Evolutionary conservation across 768 basidiomycete genomes (phyloP), one percentile per base, ranked within the genome.

Genomic region (Psilocybe cubensis): DNA sequence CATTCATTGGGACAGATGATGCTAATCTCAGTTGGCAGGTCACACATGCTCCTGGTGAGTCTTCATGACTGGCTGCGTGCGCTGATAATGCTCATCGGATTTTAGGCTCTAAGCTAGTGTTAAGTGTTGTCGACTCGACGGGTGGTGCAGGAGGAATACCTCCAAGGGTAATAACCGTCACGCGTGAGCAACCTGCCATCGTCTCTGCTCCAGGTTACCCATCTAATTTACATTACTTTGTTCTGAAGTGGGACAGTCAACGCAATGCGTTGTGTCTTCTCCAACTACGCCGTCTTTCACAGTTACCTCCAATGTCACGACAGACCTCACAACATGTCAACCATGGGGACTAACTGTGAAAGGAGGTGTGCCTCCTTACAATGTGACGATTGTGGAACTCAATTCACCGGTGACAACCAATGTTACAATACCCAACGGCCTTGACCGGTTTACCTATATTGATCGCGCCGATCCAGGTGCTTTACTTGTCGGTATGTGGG

Each of bases 291-390:
- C 68, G 3, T 50, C 69, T 17, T 75, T 78, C 51, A 74, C 67
- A 0, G 67, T 80, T 18, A 57, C 67, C 4, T 56, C 78, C 7
- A 80, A 80, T 62, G 68, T 76, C 45, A 78, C 80, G 0, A 63
- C 60, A 8, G 63, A 60, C 8, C 53, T 82, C 2, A 56, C 68
- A 38, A 79, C 80, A 11, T 84, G 81, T 61, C 63, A 79, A 31
- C 76, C 77, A 2, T 82, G 81, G 81, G 76, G 79, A 3, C 56
- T 82, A 3, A 72, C 67, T 2, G 72, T 83, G 44, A 74, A 66
- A 10, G 81, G 79, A 6, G 80, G 79, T 10, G 66, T 68, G 0
- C 73, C 75, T 29, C 84, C 82, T 0, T 82, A 82, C 65, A 74
- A 60, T 12, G 57, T 83, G 17, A 76, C 75, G 0, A 56, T 84